Evolutionary conservation across 1,284 basidiomycete species (phyloP).

Genomic region (Naganishia cerealis): DNA sequence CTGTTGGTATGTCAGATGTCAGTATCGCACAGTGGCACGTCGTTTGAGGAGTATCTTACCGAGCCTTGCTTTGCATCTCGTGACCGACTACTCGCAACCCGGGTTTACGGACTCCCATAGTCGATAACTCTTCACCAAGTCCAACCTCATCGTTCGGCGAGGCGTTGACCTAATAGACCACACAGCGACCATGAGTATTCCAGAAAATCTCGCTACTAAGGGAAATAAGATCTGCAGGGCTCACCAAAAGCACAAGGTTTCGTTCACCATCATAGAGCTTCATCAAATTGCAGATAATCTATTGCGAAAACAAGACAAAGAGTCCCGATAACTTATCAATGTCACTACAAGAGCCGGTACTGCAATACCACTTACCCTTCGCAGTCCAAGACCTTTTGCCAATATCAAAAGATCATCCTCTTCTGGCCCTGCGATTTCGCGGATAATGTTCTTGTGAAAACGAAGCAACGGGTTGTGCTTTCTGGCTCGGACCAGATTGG

Average conservation of each 20-base stretch:
- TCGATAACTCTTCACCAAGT: conserved; percentile 86
- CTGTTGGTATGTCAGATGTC: conserved; percentile 55
- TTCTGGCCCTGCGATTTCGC: conserved; percentile 60
- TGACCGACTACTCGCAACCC: conserved; percentile 80
- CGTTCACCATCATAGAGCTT: conserved; percentile 88
- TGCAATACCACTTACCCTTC: conserved; percentile 53
- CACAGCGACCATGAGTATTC: background rate
- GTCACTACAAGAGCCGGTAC: too few species aligned
- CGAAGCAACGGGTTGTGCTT: conserved; percentile 53
- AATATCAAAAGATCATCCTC: conserved; percentile 79
- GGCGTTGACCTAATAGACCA: conserved; percentile 63
- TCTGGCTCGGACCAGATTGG: conserved; percentile 7
- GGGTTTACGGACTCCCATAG: conserved; percentile 84
- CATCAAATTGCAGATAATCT: conserved; percentile 78
- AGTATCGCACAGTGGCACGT: background rate
- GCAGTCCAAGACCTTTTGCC: conserved; percentile 80
- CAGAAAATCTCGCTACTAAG: background rate
- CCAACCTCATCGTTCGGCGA: conserved; percentile 80
- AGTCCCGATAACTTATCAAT: background rate
- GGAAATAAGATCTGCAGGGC: conserved; percentile 48
- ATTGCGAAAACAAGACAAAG: background rate
- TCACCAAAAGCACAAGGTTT: conserved; percentile 72
- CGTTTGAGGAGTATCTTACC: conserved; percentile 59
- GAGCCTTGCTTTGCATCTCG: conserved; percentile 76
- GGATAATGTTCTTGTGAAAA: conserved; percentile 55